phyloP scores from a whole-genome alignment of 345 rosid species.

The Chamaenerion angustifolium region DNA sequence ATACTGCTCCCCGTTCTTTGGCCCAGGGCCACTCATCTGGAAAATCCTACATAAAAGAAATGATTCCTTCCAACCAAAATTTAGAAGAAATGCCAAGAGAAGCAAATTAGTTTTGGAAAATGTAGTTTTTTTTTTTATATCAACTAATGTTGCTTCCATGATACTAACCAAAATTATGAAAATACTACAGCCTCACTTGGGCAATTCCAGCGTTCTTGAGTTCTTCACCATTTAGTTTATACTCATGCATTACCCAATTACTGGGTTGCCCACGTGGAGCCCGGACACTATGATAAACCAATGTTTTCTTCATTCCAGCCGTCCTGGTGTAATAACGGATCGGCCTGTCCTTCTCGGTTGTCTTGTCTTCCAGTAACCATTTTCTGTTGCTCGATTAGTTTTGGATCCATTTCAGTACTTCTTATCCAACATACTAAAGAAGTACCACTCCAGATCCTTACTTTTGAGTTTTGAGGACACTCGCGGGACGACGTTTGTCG shows the following conservation, averaged over 20 bases:
- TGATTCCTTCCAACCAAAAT: constrained; percentile 41
- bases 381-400: constrained; percentile 89
- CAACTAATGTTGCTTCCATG: background rate
- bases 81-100: constrained; percentile 3
- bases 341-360: constrained; percentile 83
- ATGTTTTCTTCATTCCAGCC: constrained; percentile 96
- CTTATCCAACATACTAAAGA: constrained; percentile 65
- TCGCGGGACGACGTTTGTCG: too few relatives aligned
- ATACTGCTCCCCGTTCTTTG: constrained; percentile 90
- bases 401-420: constrained; percentile 76
- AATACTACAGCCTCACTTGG: constrained; percentile 36
- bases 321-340: constrained; percentile 24
- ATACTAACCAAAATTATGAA: background rate
- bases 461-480: constrained; percentile 71
- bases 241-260: constrained; percentile 99
- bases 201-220: constrained; percentile 38
- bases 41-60: constrained; percentile 84
- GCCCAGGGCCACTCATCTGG: constrained; percentile 93
- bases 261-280: constrained; percentile 78
- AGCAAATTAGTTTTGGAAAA: constrained; percentile 4
- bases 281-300: constrained; percentile 75
- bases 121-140: background rate
- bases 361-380: constrained; percentile 96
- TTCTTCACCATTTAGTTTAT: constrained; percentile 51
- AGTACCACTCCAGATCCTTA: constrained; percentile 94